Percentiles rank a stretch among this genome's conserved stretches.
Evolutionary conservation across 352 stramenopile species (phyloP).

Genomic region (Phytopythium chamaehyphon): DNA sequence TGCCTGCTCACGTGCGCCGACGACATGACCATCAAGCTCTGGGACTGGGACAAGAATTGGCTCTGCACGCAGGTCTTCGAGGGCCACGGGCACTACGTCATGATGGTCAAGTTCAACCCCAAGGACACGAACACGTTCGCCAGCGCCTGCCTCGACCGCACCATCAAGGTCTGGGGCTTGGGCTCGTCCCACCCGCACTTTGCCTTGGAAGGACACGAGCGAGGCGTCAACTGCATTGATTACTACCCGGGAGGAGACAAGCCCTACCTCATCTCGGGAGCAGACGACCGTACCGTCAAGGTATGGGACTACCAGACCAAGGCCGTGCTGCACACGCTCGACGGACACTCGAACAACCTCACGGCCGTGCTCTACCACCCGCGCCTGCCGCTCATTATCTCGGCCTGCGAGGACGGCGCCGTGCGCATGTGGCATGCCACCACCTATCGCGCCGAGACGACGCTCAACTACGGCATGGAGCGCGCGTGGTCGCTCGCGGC

Average conservation of each 20-base stretch:
- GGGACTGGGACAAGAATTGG: conserved; percentile 95
- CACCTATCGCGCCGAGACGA: conserved; percentile 97
- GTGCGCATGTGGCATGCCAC: conserved; percentile 92
- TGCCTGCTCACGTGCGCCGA: conserved; percentile 96
- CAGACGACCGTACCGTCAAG: conserved; percentile 96
- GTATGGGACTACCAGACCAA: conserved; percentile 99
- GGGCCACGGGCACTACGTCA: conserved; percentile 98
- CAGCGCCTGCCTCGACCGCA: conserved; percentile 95
- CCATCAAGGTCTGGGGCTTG: conserved; percentile 95
- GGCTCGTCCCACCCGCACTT: conserved; percentile 93
- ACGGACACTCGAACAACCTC: conserved; percentile 99
- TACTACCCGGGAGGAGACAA: conserved; percentile 99
- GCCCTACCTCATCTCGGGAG: conserved; percentile 97
- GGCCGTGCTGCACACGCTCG: conserved; percentile 98
- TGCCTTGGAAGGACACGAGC: conserved; percentile 90
- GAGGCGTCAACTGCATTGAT: conserved; percentile 98
- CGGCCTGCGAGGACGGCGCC: conserved; percentile 96
- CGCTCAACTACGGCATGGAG: conserved; percentile 99
- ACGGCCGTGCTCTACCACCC: conserved; percentile 98
- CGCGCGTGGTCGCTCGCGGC: conserved; percentile 94
- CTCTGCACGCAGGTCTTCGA: conserved; percentile 78
- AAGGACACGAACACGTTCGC: conserved; percentile 99
- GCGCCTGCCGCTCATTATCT: conserved; percentile 97
- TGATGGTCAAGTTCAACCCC: conserved; percentile 99
- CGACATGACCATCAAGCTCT: conserved; percentile 99